Percentiles rank a stretch among this genome's conserved stretches.
phyloP scores from a whole-genome alignment of 176 grass and related monocot species.

The Ensete ventricosum region DNA sequence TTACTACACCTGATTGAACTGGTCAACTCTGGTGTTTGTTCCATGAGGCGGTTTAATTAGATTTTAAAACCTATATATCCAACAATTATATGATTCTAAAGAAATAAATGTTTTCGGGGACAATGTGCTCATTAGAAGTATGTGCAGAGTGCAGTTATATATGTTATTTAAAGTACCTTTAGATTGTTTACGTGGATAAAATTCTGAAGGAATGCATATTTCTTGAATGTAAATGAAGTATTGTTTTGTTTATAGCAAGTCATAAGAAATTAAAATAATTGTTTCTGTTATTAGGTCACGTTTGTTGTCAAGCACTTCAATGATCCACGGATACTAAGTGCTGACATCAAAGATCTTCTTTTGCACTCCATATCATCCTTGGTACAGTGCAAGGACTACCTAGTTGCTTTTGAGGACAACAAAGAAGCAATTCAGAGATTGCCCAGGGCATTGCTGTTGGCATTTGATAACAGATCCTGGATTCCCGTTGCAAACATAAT shows the following conservation, averaged over 20 bases:
- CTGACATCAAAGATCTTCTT: slow-evolving; percentile 73
- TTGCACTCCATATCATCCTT: slow-evolving; percentile 78
- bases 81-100: no score
- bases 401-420: slow-evolving; percentile 82
- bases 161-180: no score
- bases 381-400: slow-evolving; percentile 72
- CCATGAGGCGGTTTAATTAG: no score
- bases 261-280: slow-evolving; percentile 13
- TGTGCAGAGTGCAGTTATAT: no score
- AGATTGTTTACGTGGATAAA: no score
- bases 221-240: not conserved
- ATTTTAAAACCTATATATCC: no score
- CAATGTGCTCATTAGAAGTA: no score
- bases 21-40: no score
- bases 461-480: slow-evolving; percentile 89
- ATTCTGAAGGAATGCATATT: not conserved
- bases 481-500: slow-evolving; percentile 80
- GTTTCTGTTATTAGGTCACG: slow-evolving; percentile 45
- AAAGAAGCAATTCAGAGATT: slow-evolving; percentile 58
- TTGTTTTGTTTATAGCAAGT: not conserved
- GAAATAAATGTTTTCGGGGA: no score
- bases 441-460: slow-evolving; percentile 56
- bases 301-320: slow-evolving; percentile 80
- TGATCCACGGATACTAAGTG: slow-evolving; percentile 59
- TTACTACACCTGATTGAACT: no score